Evolutionary conservation across 345 rosid genomes (phyloP), one percentile per base, ranked within the genome.

Genomic region (Citrus mangshanensis): DNA sequence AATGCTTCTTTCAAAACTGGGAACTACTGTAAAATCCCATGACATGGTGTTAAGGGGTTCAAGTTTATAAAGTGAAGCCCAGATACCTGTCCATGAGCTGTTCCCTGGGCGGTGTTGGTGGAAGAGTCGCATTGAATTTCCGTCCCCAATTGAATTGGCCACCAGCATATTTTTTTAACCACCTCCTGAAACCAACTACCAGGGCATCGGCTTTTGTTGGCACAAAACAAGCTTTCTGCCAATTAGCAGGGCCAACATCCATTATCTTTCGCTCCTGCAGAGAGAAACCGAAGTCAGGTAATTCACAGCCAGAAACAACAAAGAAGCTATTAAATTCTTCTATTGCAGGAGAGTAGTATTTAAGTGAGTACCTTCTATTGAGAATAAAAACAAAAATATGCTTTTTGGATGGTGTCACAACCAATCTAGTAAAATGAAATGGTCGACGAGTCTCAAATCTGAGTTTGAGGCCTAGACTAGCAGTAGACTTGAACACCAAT

Each of bases 201-300:
- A 85, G 86, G 8, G 89, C 92, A 80, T 93, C 98, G 10, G 98
- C 85, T 72, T 91, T 87, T 25, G 95, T 93, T 38, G 98, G 98
- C 75, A 92, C 82, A 69, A 89, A 95, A 82, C 98, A 93, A 68
- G 91, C 89, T 72, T 92, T 93, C 72, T 89, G 95, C 98, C 98
- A 95, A 80, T 93, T 93, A n/a, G 87, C 78, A 67, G 86, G 64
- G 37, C 93, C 98, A 38, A 81, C 65, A n/a, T 90, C 98, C 87
- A 82, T 82, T 85, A 95, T 86, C 87, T 89, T 93, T 70, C 89
- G 89, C 90, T 95, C 98, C 98, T 93, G 63, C 73, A 71, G 46
- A 19, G 30, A 73, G 62, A 77, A 79, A 69, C 25, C 46, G 6
- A 67, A 38, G 69, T 76, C 74, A 64, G 72, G 56, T 10, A 55